Percentiles rank a stretch among this genome's conserved stretches.
Evolutionary conservation across 257 asterid species (phyloP).

Genomic region (Nicotiana tabacum): DNA sequence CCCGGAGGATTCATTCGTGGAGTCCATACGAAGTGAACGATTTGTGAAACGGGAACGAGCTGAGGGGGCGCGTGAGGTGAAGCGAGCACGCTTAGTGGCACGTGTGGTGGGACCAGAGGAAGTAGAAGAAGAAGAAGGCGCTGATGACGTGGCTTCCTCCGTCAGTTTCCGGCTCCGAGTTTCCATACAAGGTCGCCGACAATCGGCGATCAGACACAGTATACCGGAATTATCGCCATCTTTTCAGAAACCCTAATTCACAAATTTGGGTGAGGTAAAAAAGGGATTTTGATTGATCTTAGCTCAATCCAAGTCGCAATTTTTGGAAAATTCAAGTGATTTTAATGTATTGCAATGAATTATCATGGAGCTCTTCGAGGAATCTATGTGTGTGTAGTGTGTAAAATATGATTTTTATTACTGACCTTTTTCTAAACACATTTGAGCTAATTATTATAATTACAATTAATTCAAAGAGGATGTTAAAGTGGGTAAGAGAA

Average conservation of each 20-base stretch:
- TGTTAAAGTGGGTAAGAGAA: too few species aligned
- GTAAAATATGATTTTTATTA: too few species aligned
- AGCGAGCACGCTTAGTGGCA: neutral
- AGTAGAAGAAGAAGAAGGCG: constrained; percentile 49
- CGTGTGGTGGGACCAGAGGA: constrained; percentile 4
- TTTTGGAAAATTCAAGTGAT: neutral
- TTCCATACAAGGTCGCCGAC: constrained; percentile 99
- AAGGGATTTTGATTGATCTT: constrained; percentile 18
- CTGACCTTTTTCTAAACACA: too few species aligned
- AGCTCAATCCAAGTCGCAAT: constrained; percentile 18
- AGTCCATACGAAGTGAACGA: neutral
- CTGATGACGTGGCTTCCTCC: constrained; percentile 93
- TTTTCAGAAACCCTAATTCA: constrained; percentile 32
- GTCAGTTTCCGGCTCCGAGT: constrained; percentile 99
- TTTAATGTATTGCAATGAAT: constrained; percentile 1
- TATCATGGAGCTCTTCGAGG: neutral
- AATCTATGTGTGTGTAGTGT: neutral
- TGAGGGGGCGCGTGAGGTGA: constrained; percentile 7
- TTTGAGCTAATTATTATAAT: too few species aligned
- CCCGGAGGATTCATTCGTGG: constrained; percentile 12
- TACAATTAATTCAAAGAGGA: too few species aligned
- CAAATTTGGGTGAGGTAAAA: constrained; percentile 16
- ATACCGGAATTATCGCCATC: constrained; percentile 36
- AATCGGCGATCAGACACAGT: constrained; percentile 73
- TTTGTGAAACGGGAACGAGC: neutral